Evolutionary conservation across 345 rosid genomes (phyloP).

Genomic region (Acer campestre): DNA sequence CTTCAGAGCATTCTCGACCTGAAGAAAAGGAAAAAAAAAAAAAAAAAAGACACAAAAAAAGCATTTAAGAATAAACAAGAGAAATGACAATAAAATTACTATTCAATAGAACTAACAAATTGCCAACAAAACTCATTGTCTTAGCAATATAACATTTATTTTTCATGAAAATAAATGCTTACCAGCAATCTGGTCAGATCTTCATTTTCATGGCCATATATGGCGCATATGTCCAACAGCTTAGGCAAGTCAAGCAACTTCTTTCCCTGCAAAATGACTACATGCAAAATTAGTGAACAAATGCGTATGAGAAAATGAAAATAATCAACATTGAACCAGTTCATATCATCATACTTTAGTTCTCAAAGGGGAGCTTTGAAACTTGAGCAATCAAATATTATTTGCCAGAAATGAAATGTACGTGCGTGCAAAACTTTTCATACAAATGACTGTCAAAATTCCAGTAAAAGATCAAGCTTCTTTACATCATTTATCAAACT

Average conservation of each 20-base stretch:
- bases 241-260: conserved; percentile 88
- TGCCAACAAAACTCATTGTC: not conserved
- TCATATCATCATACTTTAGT: not conserved
- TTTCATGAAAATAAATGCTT: conserved; percentile 21
- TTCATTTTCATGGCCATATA: conserved; percentile 91
- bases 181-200: conserved; percentile 79
- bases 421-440: not conserved
- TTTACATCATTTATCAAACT: not conserved
- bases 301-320: conserved; percentile 24
- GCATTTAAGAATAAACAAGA: not conserved
- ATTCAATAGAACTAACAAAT: not conserved
- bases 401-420: not conserved
- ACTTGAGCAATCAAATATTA: conserved; percentile 8
- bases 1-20: conserved; percentile 82
- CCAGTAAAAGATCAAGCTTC: not conserved
- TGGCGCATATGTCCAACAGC: conserved; percentile 88
- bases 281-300: conserved; percentile 48
- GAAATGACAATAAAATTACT: not conserved
- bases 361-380: not conserved
- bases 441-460: not conserved
- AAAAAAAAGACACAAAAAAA: not conserved
- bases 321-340: not conserved
- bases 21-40: conserved; percentile 15
- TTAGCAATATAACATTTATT: not conserved
- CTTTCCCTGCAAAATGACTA: conserved; percentile 94